Conservation (phyloP, 331 rosid species). For the Malus hybrid region DNA sequence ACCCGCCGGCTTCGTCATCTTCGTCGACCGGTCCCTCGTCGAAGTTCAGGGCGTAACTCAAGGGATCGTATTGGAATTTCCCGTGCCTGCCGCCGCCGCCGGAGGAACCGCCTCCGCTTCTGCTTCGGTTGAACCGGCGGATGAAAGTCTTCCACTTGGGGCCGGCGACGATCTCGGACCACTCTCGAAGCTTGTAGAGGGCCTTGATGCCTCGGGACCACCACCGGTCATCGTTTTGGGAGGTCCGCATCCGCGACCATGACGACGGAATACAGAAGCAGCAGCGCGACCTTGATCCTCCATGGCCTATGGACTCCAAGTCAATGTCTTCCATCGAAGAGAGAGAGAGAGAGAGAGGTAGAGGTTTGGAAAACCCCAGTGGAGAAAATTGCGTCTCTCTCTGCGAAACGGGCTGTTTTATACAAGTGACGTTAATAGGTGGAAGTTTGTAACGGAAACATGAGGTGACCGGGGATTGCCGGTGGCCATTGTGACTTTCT, state of each 20-base stretch:
- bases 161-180: constrained; percentile 96
- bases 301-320: constrained; percentile 36
- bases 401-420: neutral
- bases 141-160: constrained; percentile 95
- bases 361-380: neutral
- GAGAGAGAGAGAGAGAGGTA: neutral
- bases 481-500: neutral
- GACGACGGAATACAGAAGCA: constrained; percentile 51
- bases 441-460: constrained; percentile 15
- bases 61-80: constrained; percentile 73
- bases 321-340: constrained; percentile 22
- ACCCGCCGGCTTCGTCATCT: constrained; percentile 28
- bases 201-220: constrained; percentile 56
- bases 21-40: constrained; percentile 61
- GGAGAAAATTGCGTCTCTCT: neutral
- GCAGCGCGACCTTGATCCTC: constrained; percentile 29
- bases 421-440: neutral
- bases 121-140: constrained; percentile 55
- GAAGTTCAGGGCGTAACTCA: constrained; percentile 84
- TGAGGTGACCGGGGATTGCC: constrained; percentile 21
- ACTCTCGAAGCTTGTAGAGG: constrained; percentile 60
- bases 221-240: constrained; percentile 39
- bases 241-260: constrained; percentile 63
- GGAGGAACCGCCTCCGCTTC: constrained; percentile 14
- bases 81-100: constrained; percentile 27